Conservation (phyloP, 2,329 filamentous ascomycete species). For the Fonsecaea pugnacius region DNA sequence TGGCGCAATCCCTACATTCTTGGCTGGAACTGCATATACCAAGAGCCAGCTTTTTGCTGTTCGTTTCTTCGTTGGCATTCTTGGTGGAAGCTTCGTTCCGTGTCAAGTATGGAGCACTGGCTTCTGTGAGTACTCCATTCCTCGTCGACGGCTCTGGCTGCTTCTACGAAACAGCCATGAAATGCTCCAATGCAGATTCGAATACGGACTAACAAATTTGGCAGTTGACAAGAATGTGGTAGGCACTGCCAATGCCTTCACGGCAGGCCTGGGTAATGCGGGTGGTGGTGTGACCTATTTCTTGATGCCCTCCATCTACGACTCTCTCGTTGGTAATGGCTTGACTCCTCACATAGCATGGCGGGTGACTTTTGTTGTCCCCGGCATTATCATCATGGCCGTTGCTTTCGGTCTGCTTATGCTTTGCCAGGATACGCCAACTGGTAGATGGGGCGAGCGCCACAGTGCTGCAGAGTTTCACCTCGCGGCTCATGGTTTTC, state of each 20-base stretch:
- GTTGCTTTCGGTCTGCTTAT: conserved; percentile 72
- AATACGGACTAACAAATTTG: conserved; percentile 44
- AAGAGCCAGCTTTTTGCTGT: conserved; percentile 57
- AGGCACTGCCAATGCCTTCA: conserved; percentile 82
- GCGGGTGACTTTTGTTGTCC: conserved; percentile 83
- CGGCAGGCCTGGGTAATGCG: conserved; percentile 83
- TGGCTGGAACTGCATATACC: conserved; percentile 75
- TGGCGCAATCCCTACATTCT: conserved; percentile 78
- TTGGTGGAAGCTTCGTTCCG: conserved; percentile 51
- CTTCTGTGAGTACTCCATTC: conserved; percentile 53
- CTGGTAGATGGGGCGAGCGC: conserved; percentile 78
- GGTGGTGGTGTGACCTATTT: conserved; percentile 93
- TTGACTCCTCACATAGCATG: conserved; percentile 72
- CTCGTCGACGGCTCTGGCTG: neutral
- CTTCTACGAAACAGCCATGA: neutral
- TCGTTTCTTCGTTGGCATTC: conserved; percentile 51
- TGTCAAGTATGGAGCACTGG: conserved; percentile 93
- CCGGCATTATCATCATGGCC: conserved; percentile 72
- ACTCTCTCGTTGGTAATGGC: conserved; percentile 69
- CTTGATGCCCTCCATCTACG: conserved; percentile 87
- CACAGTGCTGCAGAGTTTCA: conserved; percentile 61
- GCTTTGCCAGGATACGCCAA: conserved; percentile 79
- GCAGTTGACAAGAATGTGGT: conserved; percentile 81
- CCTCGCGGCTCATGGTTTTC: conserved; percentile 53
- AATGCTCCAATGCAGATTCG: neutral